A percentile compares a stretch with the other conserved stretches of the same genome.
phyloP scores from a whole-genome alignment of 352 stramenopile genomes.

The Pythium volutum region DNA sequence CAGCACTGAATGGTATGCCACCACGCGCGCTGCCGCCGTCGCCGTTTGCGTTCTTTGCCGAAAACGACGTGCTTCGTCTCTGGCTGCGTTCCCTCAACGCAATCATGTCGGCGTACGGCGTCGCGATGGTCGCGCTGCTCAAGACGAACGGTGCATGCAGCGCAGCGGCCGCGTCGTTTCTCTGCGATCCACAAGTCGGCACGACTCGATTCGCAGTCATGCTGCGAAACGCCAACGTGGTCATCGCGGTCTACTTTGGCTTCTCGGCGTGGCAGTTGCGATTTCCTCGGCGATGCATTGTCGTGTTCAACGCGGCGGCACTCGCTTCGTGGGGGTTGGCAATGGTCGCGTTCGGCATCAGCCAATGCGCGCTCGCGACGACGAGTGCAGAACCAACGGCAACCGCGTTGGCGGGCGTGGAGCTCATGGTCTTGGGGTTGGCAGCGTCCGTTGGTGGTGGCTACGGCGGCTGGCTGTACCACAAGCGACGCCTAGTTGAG shows the following conservation, averaged over 20 bases:
- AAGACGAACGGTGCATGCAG: not conserved
- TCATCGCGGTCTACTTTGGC: conserved; percentile 3
- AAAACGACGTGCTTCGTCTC: conserved; percentile 12
- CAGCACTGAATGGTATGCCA: not conserved
- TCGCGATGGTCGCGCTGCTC: conserved; percentile 11
- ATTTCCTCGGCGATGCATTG: conserved; percentile 8
- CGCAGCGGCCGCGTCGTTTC: not conserved
- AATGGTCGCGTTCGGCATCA: conserved; percentile 9
- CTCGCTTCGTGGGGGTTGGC: not conserved
- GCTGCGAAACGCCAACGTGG: not conserved
- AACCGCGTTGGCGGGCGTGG: not conserved
- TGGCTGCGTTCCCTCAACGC: conserved; percentile 7
- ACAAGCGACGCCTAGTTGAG: conserved; percentile 10
- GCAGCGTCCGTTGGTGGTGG: not conserved
- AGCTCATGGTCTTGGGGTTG: conserved; percentile 4
- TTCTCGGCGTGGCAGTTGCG: conserved; percentile 6
- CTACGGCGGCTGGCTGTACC: conserved; percentile 15
- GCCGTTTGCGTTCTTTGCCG: conserved; percentile 16
- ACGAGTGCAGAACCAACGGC: not conserved
- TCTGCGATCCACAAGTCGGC: conserved; percentile 6
- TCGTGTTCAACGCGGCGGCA: conserved; percentile 1
- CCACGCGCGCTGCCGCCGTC: not conserved
- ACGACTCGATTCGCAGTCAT: conserved; percentile 1
- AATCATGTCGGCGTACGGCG: conserved; percentile 9
- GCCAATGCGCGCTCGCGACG: conserved; percentile 2